Conservation (phyloP, 2,329 filamentous ascomycete genomes). For the Apiospora arundinis region DNA sequence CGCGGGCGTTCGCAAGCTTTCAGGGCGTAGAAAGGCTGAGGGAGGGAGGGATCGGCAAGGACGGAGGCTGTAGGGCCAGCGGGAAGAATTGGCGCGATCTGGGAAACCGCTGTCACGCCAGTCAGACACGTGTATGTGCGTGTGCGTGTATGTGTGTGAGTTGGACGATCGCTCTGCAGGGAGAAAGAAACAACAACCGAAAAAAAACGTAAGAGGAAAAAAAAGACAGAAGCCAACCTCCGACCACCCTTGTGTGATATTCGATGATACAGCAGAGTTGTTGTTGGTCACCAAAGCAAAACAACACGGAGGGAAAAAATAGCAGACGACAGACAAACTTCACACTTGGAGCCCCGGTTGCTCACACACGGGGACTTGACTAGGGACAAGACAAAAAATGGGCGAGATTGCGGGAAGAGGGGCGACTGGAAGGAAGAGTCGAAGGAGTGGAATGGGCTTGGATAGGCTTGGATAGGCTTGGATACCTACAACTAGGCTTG, state of each 20-base stretch:
- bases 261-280: not conserved
- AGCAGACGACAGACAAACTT: not conserved
- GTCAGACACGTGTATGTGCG: not conserved
- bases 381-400: not conserved
- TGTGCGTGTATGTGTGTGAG: not conserved
- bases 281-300: not conserved
- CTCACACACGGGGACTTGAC: slow-evolving; percentile 7
- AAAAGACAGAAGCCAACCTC: slow-evolving; percentile 5
- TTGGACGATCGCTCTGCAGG: slow-evolving; percentile 6
- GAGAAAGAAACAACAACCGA: not conserved
- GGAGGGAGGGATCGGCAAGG: slow-evolving; percentile 15
- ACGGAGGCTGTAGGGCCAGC: slow-evolving; percentile 12
- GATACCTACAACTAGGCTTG: too few relatives aligned
- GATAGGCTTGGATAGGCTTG: too few relatives aligned
- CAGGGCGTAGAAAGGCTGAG: slow-evolving; percentile 10
- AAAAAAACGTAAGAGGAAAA: not conserved
- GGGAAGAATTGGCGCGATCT: slow-evolving; percentile 17
- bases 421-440: slow-evolving; percentile 6
- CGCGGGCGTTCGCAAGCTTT: slow-evolving; percentile 5
- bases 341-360: not conserved
- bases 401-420: slow-evolving; percentile 5
- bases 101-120: slow-evolving; percentile 13
- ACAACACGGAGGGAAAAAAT: not conserved
- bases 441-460: not conserved
- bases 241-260: slow-evolving; percentile 13